Evolutionary conservation across 2,329 filamentous ascomycete species (phyloP), one percentile per base, ranked within the genome.

Genomic region (Fusarium foetens): DNA sequence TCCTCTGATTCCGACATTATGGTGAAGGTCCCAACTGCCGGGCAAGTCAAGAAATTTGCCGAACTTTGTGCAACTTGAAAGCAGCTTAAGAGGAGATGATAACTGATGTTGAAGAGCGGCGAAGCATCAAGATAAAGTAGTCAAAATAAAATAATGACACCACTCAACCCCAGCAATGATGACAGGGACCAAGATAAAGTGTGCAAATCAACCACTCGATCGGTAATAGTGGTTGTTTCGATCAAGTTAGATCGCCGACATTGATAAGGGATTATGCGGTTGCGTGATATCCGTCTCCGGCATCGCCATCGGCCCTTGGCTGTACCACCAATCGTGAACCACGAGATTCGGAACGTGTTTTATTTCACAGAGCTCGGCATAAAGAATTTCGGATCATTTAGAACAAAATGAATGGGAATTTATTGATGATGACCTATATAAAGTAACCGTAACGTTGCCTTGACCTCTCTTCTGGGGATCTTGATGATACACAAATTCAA

Each of bases 1-100:
- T 25, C 39, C 12, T 68, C 63, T 7, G 55, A 62, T 23, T 63
- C 55, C 16, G 48, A 63, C 65, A 68, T 68, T 43, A 1, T 35
- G 10, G 17, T 9, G 12, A 10, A 6, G 4, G 10, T 17, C 5
- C 14, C 5, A 23, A 39, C 7, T 23, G 25, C 23, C 14, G 16
- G 23, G 4, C 1, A 3, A 39, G 11, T 35, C 25, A 25, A 41
- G 9, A 19, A 8, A 27, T 25, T 12, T 29, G 14, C 8, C 25
- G 16, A 35, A 16, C 11, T 16, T 48, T 29, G 36, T 43, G 31
- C 53, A 42, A 23, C n/a, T 27, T 9, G 8, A 33, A 33, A 5
- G 12, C 13, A 31, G 19, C 12, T 6, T 1, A 19, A 35, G 21
- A 23, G 14, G 14, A 17, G 35, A 41, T 17, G 35, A 35, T 29